Percentiles rank a stretch among this genome's conserved stretches.
Evolutionary conservation across 257 asterid genomes (phyloP).

Genomic region (Ocimum tenuiflorum): DNA sequence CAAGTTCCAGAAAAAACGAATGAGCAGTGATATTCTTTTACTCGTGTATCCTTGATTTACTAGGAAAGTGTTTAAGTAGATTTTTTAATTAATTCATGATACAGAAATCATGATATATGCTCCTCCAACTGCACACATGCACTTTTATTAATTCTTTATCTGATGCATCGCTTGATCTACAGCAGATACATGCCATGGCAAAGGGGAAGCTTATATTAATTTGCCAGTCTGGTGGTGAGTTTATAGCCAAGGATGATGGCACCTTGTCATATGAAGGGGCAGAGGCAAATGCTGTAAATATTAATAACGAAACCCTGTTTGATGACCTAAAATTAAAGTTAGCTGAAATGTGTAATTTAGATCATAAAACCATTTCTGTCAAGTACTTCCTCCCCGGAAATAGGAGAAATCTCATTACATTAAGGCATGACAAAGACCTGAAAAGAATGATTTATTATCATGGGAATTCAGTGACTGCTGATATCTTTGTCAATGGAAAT

Average conservation of each 20-base stretch:
- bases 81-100: neutral
- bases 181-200: slow-evolving; percentile 59
- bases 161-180: slow-evolving; percentile 22
- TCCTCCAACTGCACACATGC: neutral
- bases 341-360: slow-evolving; percentile 73
- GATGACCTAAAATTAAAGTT: slow-evolving; percentile 67
- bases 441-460: slow-evolving; percentile 81
- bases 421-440: slow-evolving; percentile 70
- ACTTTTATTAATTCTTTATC: neutral
- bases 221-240: slow-evolving; percentile 83
- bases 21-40: too few species aligned
- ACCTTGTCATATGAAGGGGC: slow-evolving; percentile 70
- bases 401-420: slow-evolving; percentile 64
- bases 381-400: slow-evolving; percentile 93
- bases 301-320: slow-evolving; percentile 49
- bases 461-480: slow-evolving; percentile 75
- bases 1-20: too few species aligned
- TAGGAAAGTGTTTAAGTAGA: neutral
- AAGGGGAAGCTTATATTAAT: slow-evolving; percentile 86
- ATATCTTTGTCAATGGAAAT: slow-evolving; percentile 61
- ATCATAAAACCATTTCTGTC: slow-evolving; percentile 52
- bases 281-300: slow-evolving; percentile 78
- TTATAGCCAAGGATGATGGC: slow-evolving; percentile 56
- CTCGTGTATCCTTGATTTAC: too few species aligned
- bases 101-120: neutral